A percentile compares a stretch with the other conserved stretches of the same genome.
Conservation (phyloP, 2,329 filamentous ascomycete genomes). For the Emmonsia crescens region DNA sequence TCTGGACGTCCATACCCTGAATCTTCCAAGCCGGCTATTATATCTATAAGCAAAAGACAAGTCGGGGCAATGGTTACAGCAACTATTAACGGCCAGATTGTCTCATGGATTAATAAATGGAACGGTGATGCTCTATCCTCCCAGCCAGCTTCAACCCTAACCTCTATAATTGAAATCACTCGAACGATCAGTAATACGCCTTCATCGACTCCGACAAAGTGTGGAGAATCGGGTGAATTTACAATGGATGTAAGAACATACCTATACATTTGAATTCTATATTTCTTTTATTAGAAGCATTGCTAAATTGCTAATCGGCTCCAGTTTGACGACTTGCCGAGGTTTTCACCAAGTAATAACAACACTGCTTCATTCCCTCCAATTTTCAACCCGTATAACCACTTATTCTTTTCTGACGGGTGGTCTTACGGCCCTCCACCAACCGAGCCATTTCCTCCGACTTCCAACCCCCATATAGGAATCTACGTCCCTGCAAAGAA, state of each 20-base stretch:
- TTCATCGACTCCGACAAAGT: constrained; percentile 6
- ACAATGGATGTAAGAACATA: constrained; percentile 11
- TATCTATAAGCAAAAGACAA: not conserved
- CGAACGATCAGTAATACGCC: not conserved
- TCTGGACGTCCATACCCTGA: not conserved
- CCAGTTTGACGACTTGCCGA: constrained; percentile 22
- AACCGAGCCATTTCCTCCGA: constrained; percentile 34
- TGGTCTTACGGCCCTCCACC: constrained; percentile 39
- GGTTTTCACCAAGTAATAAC: constrained; percentile 14
- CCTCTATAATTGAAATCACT: not conserved
- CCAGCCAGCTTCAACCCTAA: not conserved
- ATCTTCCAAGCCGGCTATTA: not conserved
- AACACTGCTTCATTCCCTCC: constrained; percentile 26
- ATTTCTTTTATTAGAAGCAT: not conserved
- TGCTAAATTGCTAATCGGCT: not conserved
- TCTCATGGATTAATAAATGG: constrained; percentile 7
- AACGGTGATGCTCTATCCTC: not conserved
- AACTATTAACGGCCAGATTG: constrained; percentile 6
- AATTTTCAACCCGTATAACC: constrained; percentile 40
- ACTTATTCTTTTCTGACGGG: constrained; percentile 42
- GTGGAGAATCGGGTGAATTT: constrained; percentile 13
- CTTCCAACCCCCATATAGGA: constrained; percentile 37
- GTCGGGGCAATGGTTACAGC: constrained; percentile 5
- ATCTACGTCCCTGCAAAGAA: constrained; percentile 33
- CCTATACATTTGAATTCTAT: not conserved